phyloP scores from a whole-genome alignment of 1,284 basidiomycete genomes.

The Ceratobasidium sp. region DNA sequence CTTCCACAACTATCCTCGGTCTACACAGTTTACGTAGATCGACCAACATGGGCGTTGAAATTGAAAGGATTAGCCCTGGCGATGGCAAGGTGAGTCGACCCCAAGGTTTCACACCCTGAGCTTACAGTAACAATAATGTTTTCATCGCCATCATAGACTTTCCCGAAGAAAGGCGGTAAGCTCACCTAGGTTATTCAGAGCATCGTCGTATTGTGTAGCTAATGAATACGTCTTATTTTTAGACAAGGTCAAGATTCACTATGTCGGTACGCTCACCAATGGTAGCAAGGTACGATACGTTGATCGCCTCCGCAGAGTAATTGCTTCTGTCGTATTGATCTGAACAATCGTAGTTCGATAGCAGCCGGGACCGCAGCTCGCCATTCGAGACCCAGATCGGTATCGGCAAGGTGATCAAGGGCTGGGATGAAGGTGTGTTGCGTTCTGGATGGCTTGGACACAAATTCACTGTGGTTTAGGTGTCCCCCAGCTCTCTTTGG shows the following conservation, averaged over 20 bases:
- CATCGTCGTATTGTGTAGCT: constrained; percentile 52
- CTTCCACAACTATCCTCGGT: not conserved
- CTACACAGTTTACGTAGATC: not conserved
- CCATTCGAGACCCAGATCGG: constrained; percentile 85
- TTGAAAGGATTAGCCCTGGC: constrained; percentile 61
- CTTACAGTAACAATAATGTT: constrained; percentile 1
- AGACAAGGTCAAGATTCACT: constrained; percentile 76
- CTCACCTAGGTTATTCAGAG: constrained; percentile 46
- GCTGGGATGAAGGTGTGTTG: constrained; percentile 88
- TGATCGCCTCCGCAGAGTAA: not conserved
- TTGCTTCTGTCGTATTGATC: not conserved
- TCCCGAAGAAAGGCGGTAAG: constrained; percentile 67
- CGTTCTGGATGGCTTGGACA: not conserved
- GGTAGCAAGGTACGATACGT: constrained; percentile 60
- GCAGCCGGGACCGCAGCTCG: constrained; percentile 59
- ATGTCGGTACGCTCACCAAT: constrained; percentile 74
- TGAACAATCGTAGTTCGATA: constrained; percentile 47
- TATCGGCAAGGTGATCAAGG: constrained; percentile 84
- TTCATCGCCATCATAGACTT: constrained; percentile 53
- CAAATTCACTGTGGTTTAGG: constrained; percentile 60
- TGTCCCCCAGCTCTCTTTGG: constrained; percentile 80
- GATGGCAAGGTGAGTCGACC: constrained; percentile 58
- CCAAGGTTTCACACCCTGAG: not conserved
- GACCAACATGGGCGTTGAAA: constrained; percentile 61
- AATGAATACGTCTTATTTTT: constrained; percentile 47